Evolutionary conservation across 2,329 filamentous ascomycete species (phyloP), one percentile per base, ranked within the genome.

Genomic region (Fusarium sterilihyphosum): DNA sequence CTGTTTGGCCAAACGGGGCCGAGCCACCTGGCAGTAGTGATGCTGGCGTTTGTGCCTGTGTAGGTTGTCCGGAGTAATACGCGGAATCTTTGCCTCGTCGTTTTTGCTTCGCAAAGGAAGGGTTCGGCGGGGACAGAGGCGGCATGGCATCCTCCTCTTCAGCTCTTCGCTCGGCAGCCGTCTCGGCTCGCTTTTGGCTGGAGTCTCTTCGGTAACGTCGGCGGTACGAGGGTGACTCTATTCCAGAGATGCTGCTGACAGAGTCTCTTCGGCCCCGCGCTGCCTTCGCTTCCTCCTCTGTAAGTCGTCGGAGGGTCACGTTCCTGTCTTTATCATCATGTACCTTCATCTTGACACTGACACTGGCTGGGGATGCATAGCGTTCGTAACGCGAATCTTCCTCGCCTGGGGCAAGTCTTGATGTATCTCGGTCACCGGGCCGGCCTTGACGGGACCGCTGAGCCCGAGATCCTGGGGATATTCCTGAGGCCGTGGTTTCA

Each of bases 261-360:
- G 89, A 90, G 67, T 88, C 87, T 49, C 82, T 84, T 58, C 88
- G 83, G 50, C 84, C 84, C 18, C 83, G 80, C 8, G 80, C 82
- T 37, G 84, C 84, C 40, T 84, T 83, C 6, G 88, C 85, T 78
- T 92, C 90, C 70, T 90, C 87, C 33, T 91, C 89, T 0, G 90
- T 91, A 31, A 92, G 82, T 41, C 89, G 85, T 43, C 90, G 86
- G 47, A 92, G 82, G 20, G 90, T 92, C 65, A 92, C 86, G 71
- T 90, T 90, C 70, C 88, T 84, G 67, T 90, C 87, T 38, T 85
- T 86, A 75, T 92, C 89, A 73, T 90, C 88, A 72, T 91, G 87
- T 53, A 91, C 84, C 77, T 88, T 89, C 64, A 92, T 82, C 78
- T 89, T 90, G 65, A 92, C 87, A 77, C 88, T 89, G 38, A 90